A percentile compares a stretch with the other conserved stretches of the same genome.
Conservation (phyloP, 352 stramenopile species). For the Thraustochytrium sp. region DNA sequence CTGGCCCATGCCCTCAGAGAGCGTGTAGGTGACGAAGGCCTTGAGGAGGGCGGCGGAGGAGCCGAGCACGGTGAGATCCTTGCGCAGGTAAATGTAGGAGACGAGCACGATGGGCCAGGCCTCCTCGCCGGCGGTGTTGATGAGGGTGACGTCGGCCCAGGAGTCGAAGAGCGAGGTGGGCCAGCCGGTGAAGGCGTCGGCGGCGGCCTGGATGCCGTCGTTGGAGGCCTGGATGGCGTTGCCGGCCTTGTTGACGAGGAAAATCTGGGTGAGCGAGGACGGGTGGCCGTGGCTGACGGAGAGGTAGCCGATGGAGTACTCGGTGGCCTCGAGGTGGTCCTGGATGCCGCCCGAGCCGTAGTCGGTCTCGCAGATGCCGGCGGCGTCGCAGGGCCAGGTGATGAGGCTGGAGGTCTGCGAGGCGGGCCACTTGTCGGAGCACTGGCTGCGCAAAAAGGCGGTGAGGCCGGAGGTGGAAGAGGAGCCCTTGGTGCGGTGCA, state of each 20-base stretch:
- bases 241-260: constrained; percentile 47
- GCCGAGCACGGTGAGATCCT: constrained; percentile 58
- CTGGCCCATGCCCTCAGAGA: constrained; percentile 55
- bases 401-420: constrained; percentile 48
- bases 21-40: constrained; percentile 57
- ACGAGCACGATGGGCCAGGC: constrained; percentile 66
- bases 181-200: not conserved
- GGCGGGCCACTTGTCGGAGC: constrained; percentile 53
- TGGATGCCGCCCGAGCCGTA: constrained; percentile 53
- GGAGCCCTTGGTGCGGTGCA: constrained; percentile 56
- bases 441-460: constrained; percentile 52
- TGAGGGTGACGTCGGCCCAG: constrained; percentile 54
- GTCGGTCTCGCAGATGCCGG: constrained; percentile 53
- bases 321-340: constrained; percentile 33
- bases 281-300: constrained; percentile 29
- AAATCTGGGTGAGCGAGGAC: not conserved
- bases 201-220: constrained; percentile 1
- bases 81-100: constrained; percentile 63
- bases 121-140: constrained; percentile 55
- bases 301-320: constrained; percentile 42
- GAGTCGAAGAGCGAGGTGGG: not conserved
- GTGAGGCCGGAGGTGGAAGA: constrained; percentile 58
- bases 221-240: constrained; percentile 47
- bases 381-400: constrained; percentile 49
- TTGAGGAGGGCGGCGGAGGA: constrained; percentile 55